Conservation (phyloP, 208 protist species). For the Novymonas esmeraldas region DNA sequence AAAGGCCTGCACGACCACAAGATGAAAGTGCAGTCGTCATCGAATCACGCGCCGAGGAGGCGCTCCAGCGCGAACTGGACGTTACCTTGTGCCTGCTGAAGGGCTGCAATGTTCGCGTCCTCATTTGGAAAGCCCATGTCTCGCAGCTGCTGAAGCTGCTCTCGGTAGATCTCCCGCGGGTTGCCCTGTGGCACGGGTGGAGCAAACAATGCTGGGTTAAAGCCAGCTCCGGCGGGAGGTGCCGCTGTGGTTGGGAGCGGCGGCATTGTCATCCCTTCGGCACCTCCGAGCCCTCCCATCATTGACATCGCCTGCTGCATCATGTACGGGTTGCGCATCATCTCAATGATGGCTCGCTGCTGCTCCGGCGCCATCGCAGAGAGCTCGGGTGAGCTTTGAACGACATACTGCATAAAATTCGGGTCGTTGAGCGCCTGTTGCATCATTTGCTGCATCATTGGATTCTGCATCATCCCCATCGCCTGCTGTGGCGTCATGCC, state of each 20-base stretch:
- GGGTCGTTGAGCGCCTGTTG: slow-evolving; percentile 65
- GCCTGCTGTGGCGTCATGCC: slow-evolving; percentile 16
- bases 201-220: slow-evolving; percentile 40
- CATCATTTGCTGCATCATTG: slow-evolving; percentile 64
- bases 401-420: slow-evolving; percentile 64
- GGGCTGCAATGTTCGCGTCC: slow-evolving; percentile 88
- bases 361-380: slow-evolving; percentile 48
- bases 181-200: slow-evolving; percentile 57
- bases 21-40: slow-evolving; percentile 1
- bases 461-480: slow-evolving; percentile 70
- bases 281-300: slow-evolving; percentile 17
- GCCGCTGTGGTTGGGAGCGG: slow-evolving; percentile 3
- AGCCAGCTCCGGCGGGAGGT: slow-evolving; percentile 6
- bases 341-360: slow-evolving; percentile 53
- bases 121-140: slow-evolving; percentile 95
- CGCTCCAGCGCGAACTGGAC: slow-evolving; percentile 89
- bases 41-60: slow-evolving; percentile 62
- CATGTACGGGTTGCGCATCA: slow-evolving; percentile 65
- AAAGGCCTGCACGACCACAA: not conserved
- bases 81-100: slow-evolving; percentile 90
- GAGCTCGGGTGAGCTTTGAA: slow-evolving; percentile 48
- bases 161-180: slow-evolving; percentile 78
- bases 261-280: not conserved
- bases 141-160: slow-evolving; percentile 88
- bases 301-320: slow-evolving; percentile 48